Evolutionary conservation across 345 rosid species (phyloP), one percentile per base, ranked within the genome.

Genomic region (Murraya paniculata): DNA sequence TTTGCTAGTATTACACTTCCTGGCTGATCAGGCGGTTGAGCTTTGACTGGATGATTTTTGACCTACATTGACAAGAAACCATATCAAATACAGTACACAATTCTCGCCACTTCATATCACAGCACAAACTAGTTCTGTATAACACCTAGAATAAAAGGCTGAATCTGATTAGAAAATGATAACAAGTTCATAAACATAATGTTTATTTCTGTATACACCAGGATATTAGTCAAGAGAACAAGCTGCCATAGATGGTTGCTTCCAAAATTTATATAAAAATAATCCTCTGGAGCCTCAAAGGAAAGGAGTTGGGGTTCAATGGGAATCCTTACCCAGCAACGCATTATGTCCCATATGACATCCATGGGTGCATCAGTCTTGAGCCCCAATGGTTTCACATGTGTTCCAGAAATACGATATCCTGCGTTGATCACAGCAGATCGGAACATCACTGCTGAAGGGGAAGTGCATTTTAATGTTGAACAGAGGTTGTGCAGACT

Each of bases 291-390:
- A 21, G 56, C 72, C 50, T 45, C 4, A 11, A 19, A 60, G 28
- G 24, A 50, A 27, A 73, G 21, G 67, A 53, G 48, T 25, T 45
- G 53, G n/a, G 77, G 41, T 33, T 61, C 39, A 75, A 75, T 31
- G 72, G 24, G 13, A 80, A 69, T 76, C 71, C 87, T 87, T 89
- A 96, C 99, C 98, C 99, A 97, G 89, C 98, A 91, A 60, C 99
- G 97, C 99, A 97, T 94, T 68, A 94, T 97, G 85, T 97, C 98
- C 98, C 99, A 97, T 71, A 97, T 91, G 75, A 94, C 91, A 67
- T 89, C 92, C 99, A 97, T 97, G n/a, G 99, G 97, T 73, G 98
- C 98, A 88, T 97, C 97, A 30, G 99, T 90, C 85, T 97, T 97
- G 62, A 94, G 84, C 79, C 98, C 99, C 5, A 97, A 82, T 0